Base-by-base conservation (phyloP, 2,329 filamentous ascomycete genomes). In the Aureobasidium sp. region DNA sequence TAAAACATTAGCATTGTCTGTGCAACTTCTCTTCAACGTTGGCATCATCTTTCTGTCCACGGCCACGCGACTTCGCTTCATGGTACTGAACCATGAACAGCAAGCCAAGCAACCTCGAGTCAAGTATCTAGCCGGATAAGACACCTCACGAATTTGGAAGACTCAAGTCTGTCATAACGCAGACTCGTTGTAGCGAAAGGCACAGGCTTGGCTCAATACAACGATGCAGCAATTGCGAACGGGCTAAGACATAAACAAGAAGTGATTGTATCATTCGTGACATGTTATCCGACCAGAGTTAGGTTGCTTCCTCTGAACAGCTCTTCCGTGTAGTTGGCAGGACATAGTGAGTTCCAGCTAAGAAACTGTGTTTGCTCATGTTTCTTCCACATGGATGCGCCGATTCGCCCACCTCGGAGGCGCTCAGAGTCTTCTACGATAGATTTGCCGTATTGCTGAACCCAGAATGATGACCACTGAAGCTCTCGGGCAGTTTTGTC, bases 401-500 rank as follows among this genome's bases (percentile, higher is more conserved):
- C 48, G 12, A 44, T 29, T 17, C 39, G 51, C 41, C 37, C 39
- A 29, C 32, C 32, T 62, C 41, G 27, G 17, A 36, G 43, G 5
- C 39, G 60, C n/a, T 55, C 29, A 24, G 36, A 20, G 26, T 62
- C 57, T 4, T 64, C 61, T n/a, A 66, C 63, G 5, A 67, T 34
- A 48, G 57, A 55, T 5, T 62, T 56, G 27, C 63, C 63, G 20
- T 67, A 63, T 12, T 51, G 63, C 43, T 66, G 64, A 7, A 68
- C 52, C 66, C 66, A 68, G 57, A 65, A 62, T 0, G 29, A 53
- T 12, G 60, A 36, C 66, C 66, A 68, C 29, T 63, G 50, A 3
- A 29, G 9, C 27, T 67, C 63, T 20, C 66, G 63, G 5, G 60
- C 43, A 37, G 29, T 20, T 64, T 63, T 57, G 64, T 68, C 65